These are phyloP conservation scores for Bruguiera gymnorhiza DNA, from an alignment of 345 rosid genomes.

Conservation along the genomic window DNA sequence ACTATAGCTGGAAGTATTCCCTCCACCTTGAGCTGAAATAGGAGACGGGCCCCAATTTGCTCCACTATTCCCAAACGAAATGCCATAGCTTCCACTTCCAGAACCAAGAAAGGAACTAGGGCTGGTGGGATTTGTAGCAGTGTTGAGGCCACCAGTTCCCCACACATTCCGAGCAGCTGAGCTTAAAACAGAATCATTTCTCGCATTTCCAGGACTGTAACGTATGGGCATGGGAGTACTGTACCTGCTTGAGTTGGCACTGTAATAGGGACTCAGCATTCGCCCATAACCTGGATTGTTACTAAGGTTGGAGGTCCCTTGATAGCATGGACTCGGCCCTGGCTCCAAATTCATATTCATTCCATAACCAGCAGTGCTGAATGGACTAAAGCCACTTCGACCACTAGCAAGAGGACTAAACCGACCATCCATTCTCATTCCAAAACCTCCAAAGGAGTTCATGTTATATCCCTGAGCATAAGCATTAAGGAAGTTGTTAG, in stretches of 20 bases:
- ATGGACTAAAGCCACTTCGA: constrained; percentile 60
- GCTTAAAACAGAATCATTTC: constrained; percentile 57
- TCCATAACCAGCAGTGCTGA: constrained; percentile 57
- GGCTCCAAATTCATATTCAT: constrained; percentile 68
- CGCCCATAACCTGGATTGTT: constrained; percentile 65
- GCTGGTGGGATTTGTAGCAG: constrained; percentile 39
- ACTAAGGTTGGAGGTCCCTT: constrained; percentile 54
- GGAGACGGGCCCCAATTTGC: constrained; percentile 67
- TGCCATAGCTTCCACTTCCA: constrained; percentile 57
- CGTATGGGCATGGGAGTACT: constrained; percentile 74
- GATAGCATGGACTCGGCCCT: constrained; percentile 56
- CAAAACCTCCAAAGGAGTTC: constrained; percentile 50
- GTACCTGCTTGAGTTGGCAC: constrained; percentile 60
- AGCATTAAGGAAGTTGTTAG: constrained; percentile 62
- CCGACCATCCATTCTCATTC: constrained; percentile 68
- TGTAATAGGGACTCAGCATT: constrained; percentile 49
- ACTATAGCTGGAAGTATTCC: constrained; percentile 36
- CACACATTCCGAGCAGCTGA: constrained; percentile 60
- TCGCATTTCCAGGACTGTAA: constrained; percentile 44
- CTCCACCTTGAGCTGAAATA: constrained; percentile 42
- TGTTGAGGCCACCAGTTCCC: constrained; percentile 65
- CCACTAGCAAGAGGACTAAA: constrained; percentile 65
- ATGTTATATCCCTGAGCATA: constrained; percentile 67
- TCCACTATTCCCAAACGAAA: constrained; percentile 61
- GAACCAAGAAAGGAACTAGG: constrained; percentile 45